Evolutionary conservation across 1,284 basidiomycete genomes (phyloP).

Genomic region (Coniferiporia sulphurascens): DNA sequence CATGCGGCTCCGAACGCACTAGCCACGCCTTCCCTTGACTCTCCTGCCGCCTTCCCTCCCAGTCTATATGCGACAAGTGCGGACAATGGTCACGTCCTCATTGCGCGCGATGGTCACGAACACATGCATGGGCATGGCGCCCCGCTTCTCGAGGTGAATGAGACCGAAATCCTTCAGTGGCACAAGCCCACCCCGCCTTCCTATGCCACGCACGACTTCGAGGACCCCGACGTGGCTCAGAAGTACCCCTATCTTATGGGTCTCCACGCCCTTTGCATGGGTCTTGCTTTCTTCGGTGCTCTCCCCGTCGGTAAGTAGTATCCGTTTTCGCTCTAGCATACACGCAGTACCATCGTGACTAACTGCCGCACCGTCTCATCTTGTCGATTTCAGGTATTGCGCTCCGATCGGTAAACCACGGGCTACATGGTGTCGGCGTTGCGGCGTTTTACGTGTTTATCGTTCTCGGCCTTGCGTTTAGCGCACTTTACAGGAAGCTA

Average conservation of each 20-base stretch:
- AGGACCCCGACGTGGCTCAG: slow-evolving; percentile 41
- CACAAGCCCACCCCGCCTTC: slow-evolving; percentile 70
- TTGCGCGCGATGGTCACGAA: slow-evolving; percentile 13
- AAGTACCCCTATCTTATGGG: slow-evolving; percentile 60
- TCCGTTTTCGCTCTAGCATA: slow-evolving; percentile 10
- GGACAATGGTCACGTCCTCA: neutral
- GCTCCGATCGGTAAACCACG: slow-evolving; percentile 66
- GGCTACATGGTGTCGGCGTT: slow-evolving; percentile 50
- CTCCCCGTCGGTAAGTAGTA: slow-evolving; percentile 61
- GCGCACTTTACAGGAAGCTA: slow-evolving; percentile 63
- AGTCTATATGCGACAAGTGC: neutral
- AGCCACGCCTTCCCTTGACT: neutral
- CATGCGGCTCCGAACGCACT: slow-evolving; percentile 7
- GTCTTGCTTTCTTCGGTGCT: slow-evolving; percentile 68
- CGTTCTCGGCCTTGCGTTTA: slow-evolving; percentile 56
- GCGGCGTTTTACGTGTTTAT: slow-evolving; percentile 53
- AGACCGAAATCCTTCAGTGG: slow-evolving; percentile 57
- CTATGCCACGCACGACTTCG: slow-evolving; percentile 74
- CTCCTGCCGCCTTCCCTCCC: neutral
- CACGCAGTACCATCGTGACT: too few species aligned
- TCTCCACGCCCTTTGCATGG: slow-evolving; percentile 64
- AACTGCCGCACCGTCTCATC: too few species aligned
- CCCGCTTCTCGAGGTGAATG: slow-evolving; percentile 63
- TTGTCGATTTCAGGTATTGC: slow-evolving; percentile 52
- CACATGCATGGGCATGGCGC: slow-evolving; percentile 27